Percentiles rank a stretch among this genome's conserved stretches.
These are phyloP conservation scores for Aspergillus latus DNA, from an alignment of 2,329 filamentous ascomycete genomes.

Conservation along the genomic window DNA sequence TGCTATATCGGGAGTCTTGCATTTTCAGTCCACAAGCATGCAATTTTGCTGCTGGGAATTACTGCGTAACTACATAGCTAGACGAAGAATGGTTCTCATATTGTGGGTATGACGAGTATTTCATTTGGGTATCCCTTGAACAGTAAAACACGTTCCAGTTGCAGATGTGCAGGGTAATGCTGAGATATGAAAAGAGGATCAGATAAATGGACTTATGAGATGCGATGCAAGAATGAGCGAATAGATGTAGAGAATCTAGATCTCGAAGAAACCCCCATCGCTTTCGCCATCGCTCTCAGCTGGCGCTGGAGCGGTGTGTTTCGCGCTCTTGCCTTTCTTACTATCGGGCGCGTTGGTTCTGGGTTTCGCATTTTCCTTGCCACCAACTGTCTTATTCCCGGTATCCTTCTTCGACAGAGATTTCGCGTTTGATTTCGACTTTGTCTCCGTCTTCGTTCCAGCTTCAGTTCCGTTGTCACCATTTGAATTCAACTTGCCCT, in stretches of 20 bases:
- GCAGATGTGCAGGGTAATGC: not conserved
- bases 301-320: slow-evolving; percentile 1
- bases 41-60: not conserved
- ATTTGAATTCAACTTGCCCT: slow-evolving; percentile 38
- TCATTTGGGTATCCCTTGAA: slow-evolving; percentile 21
- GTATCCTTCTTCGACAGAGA: slow-evolving; percentile 10
- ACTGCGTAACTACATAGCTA: slow-evolving; percentile 6
- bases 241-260: slow-evolving; percentile 11
- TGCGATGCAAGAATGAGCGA: slow-evolving; percentile 10
- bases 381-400: slow-evolving; percentile 11
- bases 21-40: not conserved
- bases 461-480: slow-evolving; percentile 9
- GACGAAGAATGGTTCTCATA: slow-evolving; percentile 7
- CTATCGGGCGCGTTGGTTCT: slow-evolving; percentile 11
- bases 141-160: slow-evolving; percentile 1
- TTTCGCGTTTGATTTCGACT: not conserved
- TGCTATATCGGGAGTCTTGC: not conserved
- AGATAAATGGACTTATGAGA: slow-evolving; percentile 20
- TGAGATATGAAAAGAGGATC: not conserved
- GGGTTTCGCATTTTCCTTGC: slow-evolving; percentile 15
- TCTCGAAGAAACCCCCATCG: slow-evolving; percentile 45
- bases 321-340: slow-evolving; percentile 10
- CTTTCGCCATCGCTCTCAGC: slow-evolving; percentile 30
- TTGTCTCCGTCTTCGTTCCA: slow-evolving; percentile 4
- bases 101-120: not conserved